Conservation (phyloP, 179 eudicot species). For the Drosera spatulata region DNA sequence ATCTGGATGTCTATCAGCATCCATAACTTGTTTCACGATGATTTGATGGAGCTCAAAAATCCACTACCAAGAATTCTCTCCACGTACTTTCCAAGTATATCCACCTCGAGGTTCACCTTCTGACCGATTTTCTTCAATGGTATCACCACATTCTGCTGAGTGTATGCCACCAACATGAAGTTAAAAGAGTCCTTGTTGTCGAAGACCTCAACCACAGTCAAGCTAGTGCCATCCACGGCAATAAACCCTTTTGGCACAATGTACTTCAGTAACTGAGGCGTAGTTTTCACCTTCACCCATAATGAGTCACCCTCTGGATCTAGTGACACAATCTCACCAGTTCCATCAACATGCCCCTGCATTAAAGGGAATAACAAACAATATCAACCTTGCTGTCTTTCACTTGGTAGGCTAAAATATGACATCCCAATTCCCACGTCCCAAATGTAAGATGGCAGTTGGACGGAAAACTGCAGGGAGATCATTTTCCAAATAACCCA, state of each 20-base stretch:
- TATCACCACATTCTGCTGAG: constrained; percentile 85
- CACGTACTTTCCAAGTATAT: constrained; percentile 92
- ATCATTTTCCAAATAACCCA: no score
- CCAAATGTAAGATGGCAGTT: no score
- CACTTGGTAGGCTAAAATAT: no score
- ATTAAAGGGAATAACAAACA: neutral
- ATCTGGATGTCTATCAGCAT: no score
- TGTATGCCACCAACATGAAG: constrained; percentile 83
- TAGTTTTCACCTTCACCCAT: constrained; percentile 82
- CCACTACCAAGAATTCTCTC: constrained; percentile 74
- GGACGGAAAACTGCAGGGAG: no score
- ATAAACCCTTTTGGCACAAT: constrained; percentile 90
- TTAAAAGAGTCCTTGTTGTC: constrained; percentile 76
- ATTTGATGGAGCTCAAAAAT: constrained; percentile 33
- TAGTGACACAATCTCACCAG: constrained; percentile 56
- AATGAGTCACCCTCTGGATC: constrained; percentile 65
- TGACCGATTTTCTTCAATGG: constrained; percentile 74
- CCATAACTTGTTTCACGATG: constrained; percentile 8
- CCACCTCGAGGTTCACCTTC: constrained; percentile 94
- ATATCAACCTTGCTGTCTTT: neutral
- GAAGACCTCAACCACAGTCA: constrained; percentile 86
- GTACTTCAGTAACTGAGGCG: constrained; percentile 57
- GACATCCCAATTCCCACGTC: no score
- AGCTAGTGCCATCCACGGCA: constrained; percentile 88
- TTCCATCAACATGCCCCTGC: constrained; percentile 93